These are phyloP conservation scores for Phytophthora nicotianae DNA, from an alignment of 352 stramenopile genomes.

Conservation along the genomic window DNA sequence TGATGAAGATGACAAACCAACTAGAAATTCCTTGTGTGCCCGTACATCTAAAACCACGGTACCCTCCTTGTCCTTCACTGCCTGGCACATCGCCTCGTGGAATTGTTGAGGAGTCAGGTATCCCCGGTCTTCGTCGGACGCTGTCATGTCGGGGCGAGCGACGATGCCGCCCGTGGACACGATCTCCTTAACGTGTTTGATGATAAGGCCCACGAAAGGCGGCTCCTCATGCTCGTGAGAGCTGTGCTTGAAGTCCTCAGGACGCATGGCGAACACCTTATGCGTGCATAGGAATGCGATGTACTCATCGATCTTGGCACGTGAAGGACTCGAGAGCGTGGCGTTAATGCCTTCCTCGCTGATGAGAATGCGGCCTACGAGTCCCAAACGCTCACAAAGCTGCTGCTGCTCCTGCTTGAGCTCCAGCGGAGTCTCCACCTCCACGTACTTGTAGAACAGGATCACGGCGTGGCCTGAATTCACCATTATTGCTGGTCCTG, in stretches of 20 bases:
- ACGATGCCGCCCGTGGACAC: constrained; percentile 65
- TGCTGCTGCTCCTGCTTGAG: constrained; percentile 54
- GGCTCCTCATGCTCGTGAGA: constrained; percentile 42
- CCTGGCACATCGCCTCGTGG: constrained; percentile 61
- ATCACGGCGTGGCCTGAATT: constrained; percentile 52
- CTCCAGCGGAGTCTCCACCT: constrained; percentile 43
- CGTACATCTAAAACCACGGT: constrained; percentile 68
- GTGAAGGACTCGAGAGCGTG: constrained; percentile 61
- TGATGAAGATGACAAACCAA: constrained; percentile 25
- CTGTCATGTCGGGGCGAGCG: constrained; percentile 56
- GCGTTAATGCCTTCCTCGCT: constrained; percentile 87
- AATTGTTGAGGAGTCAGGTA: constrained; percentile 84
- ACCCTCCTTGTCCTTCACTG: constrained; percentile 46
- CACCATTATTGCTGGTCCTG: constrained; percentile 25
- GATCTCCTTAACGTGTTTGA: constrained; percentile 84
- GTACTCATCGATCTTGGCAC: constrained; percentile 65
- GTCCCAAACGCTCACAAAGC: constrained; percentile 56
- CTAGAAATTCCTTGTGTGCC: constrained; percentile 63
- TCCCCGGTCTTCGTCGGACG: constrained; percentile 58
- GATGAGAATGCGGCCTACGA: constrained; percentile 77
- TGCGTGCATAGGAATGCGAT: constrained; percentile 59
- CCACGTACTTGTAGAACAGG: constrained; percentile 83
- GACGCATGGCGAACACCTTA: constrained; percentile 53
- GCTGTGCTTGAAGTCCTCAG: constrained; percentile 82
- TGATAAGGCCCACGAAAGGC: constrained; percentile 65